Conservation (phyloP, 192 early-diverging fungal genomes). For the Coemansia biformis region DNA sequence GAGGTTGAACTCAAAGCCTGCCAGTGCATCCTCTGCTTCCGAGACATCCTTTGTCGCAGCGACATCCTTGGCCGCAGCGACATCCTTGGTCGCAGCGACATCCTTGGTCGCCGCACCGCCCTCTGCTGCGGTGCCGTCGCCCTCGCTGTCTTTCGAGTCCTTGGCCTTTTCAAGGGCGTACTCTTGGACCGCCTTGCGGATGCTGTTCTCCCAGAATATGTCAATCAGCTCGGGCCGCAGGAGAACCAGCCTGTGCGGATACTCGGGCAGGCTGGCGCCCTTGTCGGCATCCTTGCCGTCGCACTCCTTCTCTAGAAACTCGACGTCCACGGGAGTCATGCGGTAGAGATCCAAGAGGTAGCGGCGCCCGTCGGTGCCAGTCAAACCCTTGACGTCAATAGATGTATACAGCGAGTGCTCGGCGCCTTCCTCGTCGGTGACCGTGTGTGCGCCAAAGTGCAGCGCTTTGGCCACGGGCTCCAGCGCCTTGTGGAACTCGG, state of each 20-base stretch:
- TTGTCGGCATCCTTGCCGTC: constrained; percentile 49
- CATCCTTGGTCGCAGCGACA: too few species aligned
- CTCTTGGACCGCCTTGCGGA: constrained; percentile 56
- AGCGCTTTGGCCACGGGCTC: constrained; percentile 71
- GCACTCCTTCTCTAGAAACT: constrained; percentile 74
- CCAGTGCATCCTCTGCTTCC: constrained; percentile 36
- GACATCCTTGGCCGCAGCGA: too few species aligned
- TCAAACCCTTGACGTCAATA: constrained; percentile 85
- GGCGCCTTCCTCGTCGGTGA: constrained; percentile 62
- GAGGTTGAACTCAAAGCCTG: constrained; percentile 51
- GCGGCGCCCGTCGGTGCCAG: constrained; percentile 84
- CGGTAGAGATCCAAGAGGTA: constrained; percentile 94
- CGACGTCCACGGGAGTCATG: constrained; percentile 83
- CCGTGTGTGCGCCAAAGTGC: constrained; percentile 75
- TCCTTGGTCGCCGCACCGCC: too few species aligned
- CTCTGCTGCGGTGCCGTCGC: constrained; percentile 1
- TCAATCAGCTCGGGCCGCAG: constrained; percentile 84
- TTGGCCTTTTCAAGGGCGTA: constrained; percentile 34
- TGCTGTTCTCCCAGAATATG: constrained; percentile 75
- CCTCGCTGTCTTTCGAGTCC: constrained; percentile 17
- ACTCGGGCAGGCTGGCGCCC: constrained; percentile 53
- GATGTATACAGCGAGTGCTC: constrained; percentile 69
- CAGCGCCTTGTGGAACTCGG: constrained; percentile 67
- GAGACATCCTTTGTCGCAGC: too few species aligned
- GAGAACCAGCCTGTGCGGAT: constrained; percentile 82